Evolutionary conservation across 306 rosid genomes (phyloP), one percentile per base, ranked within the genome.

Genomic region (Inga laurina): DNA sequence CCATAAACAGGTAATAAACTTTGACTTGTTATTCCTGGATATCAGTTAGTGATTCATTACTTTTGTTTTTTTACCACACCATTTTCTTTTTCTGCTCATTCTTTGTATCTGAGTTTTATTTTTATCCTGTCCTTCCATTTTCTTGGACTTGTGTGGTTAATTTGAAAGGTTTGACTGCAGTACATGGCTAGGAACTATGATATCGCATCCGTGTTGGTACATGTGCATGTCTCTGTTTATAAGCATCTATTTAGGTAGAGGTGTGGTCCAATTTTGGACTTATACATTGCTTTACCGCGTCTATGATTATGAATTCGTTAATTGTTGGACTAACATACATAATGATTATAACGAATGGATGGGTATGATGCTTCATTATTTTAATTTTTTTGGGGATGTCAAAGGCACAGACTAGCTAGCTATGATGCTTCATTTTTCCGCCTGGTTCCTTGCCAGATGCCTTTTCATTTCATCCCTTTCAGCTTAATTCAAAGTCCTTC

Each of bases 1-100:
- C 80, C 90, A 67, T 66, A 83, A 90, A 84, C 86, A 90, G 98
- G 98, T 93, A 90, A 83, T 35, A 67, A 74, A 78, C 48, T 4
- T 57, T 27, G 65, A 61, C 32, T 48, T 24, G 34, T 70, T 51
- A 35, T 57, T 16, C 19, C 37, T n/a, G 5, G 16, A 43, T 21
- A 22, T 65, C 48, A 8, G 7, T 37, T 6, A 61, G 77, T 49
- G 44, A 39, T 79, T 41, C 10, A 11, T 41, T 70, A 75, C 72
- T 77, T 52, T 39, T 70, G 61, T 12, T 72, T 37, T 82, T 41
- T 69, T 65, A 30, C 49, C 21, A 14, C 71, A 51, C 49, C 24
- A 22, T 56, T 75, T 64, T 51, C 51, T 5, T 75, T 35, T 52
- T 21, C 12, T 51, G 45, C 51, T 77, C 66, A 46, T 21, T 32